Evolutionary conservation across 805 yeast species (phyloP).

Genomic region (Metschnikowia colocasiae): DNA sequence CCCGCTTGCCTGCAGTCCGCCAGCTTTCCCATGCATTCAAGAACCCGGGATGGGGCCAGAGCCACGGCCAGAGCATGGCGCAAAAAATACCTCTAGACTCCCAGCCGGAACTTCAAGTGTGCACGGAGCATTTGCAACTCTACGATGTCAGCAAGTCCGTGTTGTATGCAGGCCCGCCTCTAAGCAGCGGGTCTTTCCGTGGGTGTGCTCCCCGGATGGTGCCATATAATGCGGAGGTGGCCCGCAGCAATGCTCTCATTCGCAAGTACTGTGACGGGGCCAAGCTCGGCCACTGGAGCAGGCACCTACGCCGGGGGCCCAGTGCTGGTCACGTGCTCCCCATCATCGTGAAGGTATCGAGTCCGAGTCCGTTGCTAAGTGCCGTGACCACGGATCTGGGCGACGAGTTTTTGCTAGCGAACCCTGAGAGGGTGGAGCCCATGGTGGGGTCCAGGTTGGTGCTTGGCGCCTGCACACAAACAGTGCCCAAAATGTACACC

Average conservation of each 20-base stretch:
- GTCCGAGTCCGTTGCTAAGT: conserved; percentile 4
- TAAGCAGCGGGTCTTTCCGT: neutral
- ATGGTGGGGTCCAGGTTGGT: conserved; percentile 3
- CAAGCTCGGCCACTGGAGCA: neutral
- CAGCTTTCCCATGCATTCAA: neutral
- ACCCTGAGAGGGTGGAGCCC: neutral
- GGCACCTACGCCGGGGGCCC: neutral
- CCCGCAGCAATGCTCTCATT: conserved; percentile 8
- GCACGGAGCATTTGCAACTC: no score
- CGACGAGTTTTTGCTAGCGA: conserved; percentile 7
- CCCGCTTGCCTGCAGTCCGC: neutral
- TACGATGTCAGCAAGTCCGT: neutral
- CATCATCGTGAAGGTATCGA: neutral
- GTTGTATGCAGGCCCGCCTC: neutral
- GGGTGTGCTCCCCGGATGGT: conserved; percentile 1
- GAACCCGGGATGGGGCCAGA: neutral
- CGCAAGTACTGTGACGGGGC: conserved; percentile 5
- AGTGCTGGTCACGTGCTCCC: neutral
- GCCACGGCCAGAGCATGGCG: no score
- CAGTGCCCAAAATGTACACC: conserved; percentile 3
- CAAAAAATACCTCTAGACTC: neutral
- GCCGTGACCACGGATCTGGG: conserved; percentile 7
- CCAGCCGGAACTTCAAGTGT: neutral
- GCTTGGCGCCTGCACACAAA: neutral
- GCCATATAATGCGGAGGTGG: conserved; percentile 6